These are phyloP conservation scores for Aspergillus oerlinghausenensis DNA, from an alignment of 2,329 filamentous ascomycete genomes.

Conservation along the genomic window DNA sequence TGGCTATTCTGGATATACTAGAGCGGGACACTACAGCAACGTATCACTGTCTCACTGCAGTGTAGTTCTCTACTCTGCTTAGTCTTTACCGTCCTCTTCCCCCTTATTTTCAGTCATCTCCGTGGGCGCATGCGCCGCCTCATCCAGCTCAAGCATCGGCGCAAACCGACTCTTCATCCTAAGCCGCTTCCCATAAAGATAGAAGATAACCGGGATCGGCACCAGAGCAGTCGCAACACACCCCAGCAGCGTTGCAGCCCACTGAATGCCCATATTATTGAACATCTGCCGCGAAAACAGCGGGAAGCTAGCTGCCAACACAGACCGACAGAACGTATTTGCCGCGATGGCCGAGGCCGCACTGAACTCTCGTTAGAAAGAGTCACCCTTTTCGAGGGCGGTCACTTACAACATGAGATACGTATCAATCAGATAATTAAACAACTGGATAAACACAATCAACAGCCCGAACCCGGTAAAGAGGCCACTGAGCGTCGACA, in stretches of 20 bases:
- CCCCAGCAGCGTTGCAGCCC: conserved; percentile 35
- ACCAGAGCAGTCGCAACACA: conserved; percentile 32
- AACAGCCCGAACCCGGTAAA: conserved; percentile 56
- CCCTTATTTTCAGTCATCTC: not conserved
- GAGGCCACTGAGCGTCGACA: conserved; percentile 44
- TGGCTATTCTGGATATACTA: too few species aligned
- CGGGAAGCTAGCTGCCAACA: not conserved
- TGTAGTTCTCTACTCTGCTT: too few species aligned
- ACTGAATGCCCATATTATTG: conserved; percentile 26
- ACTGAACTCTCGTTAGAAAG: not conserved
- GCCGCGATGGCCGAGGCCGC: conserved; percentile 3
- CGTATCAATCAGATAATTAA: conserved; percentile 58
- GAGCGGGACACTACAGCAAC: too few species aligned
- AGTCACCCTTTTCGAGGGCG: not conserved
- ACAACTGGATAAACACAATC: conserved; percentile 53
- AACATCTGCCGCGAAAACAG: conserved; percentile 5
- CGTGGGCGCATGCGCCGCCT: not conserved
- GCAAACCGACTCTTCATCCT: not conserved
- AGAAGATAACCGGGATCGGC: conserved; percentile 37
- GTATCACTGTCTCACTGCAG: too few species aligned
- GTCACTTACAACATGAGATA: conserved; percentile 45
- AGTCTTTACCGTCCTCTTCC: too few species aligned
- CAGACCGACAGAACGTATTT: not conserved
- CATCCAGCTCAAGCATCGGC: not conserved
- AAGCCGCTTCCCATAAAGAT: conserved; percentile 22